A percentile compares a stretch with the other conserved stretches of the same genome.
These are phyloP conservation scores for Porogramme epimiltina DNA, from an alignment of 1,284 basidiomycete species.

Conservation along the genomic window DNA sequence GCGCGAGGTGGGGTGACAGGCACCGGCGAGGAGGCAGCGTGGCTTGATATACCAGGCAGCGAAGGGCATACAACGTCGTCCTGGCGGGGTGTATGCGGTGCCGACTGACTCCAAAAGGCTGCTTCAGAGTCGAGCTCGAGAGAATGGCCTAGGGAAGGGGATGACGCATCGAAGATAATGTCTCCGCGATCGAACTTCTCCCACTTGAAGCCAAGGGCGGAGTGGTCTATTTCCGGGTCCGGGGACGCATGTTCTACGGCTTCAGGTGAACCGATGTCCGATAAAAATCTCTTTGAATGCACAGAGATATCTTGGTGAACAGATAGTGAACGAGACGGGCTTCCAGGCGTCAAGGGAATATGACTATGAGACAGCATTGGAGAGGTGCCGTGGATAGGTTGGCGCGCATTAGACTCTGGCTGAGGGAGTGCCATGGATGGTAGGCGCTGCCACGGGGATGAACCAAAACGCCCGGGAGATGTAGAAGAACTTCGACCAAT, in stretches of 20 bases:
- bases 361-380: background rate
- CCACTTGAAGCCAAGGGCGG: slow-evolving; percentile 57
- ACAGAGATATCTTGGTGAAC: background rate
- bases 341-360: too few relatives aligned
- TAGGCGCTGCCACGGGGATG: too few relatives aligned
- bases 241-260: background rate
- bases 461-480: slow-evolving; percentile 1
- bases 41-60: too few relatives aligned
- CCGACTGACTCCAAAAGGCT: slow-evolving; percentile 14
- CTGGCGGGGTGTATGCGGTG: background rate
- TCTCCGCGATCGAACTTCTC: slow-evolving; percentile 44
- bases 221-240: slow-evolving; percentile 23
- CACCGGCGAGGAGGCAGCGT: too few relatives aligned
- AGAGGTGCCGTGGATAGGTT: background rate
- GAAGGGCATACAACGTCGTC: too few relatives aligned
- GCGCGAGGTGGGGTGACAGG: too few relatives aligned
- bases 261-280: background rate
- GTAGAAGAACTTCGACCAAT: too few relatives aligned
- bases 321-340: background rate
- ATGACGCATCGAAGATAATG: background rate
- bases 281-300: background rate
- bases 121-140: slow-evolving; percentile 7
- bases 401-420: too few relatives aligned
- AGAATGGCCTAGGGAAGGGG: background rate
- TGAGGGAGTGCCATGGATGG: slow-evolving; percentile 32